Base-by-base conservation (phyloP, 1,284 basidiomycete species). In the Ceratobasidium sp. region DNA sequence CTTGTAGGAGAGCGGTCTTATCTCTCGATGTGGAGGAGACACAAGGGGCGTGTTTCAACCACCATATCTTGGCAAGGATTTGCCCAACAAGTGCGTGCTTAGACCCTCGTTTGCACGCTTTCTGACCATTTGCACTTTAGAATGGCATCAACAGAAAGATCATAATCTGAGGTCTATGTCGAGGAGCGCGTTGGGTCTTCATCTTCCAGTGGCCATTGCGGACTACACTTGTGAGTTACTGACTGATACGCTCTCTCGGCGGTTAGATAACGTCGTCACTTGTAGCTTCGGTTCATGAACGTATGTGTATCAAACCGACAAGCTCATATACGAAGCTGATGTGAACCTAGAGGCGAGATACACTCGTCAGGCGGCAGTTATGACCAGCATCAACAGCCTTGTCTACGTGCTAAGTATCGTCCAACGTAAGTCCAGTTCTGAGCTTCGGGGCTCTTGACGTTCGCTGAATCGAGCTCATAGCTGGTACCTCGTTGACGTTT, bases 61-160 rank as follows among this genome's bases (percentile, higher is more conserved):
- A 97, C 97, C 23, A 97, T 97, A 95, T 96, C 95, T 23, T 96
- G 95, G 80, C 97, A 99, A 84, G 93, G 94, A 77, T 98, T 98
- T 84, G 97, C 97, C 64, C 97, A 98, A 85, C 87, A 98, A 81
- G 94, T 95, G 81, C 81, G 91, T 87, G 3, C 56, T 50, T 33
- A 28, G 12, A 9, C 46, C 33, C n/a, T 46, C 42, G 23, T 26
- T 15, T 17, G 23, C 40, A 62, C 44, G 5, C 15, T 15, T 44
- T 12, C 44, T 74, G 42, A 74, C 28, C 42, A 0, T 13, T 17
- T 5, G 7, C 26, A 40, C 40, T 33, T 6, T 80, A 95, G 92
- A 96, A 96, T 83, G 95, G 95, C 78, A 96, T 97, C 82, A 96
- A 96, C 83, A 93, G 94, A 94, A 84, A 78, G 87, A 64, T 6